Evolutionary conservation across 2,329 filamentous ascomycete genomes (phyloP).

Genomic region (Cryphonectria naterciae): DNA sequence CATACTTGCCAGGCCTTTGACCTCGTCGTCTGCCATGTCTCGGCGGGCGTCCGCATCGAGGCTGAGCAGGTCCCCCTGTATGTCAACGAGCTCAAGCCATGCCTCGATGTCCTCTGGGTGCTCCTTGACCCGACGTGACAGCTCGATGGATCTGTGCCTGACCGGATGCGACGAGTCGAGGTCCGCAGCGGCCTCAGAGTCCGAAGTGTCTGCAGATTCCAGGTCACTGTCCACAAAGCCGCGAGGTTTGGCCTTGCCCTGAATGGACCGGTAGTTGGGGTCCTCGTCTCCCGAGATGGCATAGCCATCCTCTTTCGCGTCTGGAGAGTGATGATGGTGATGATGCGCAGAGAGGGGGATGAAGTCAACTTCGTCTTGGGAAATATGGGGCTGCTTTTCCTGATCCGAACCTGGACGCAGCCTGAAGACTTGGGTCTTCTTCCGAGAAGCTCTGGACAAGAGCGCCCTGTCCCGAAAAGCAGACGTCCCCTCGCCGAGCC

Average conservation of each 20-base stretch:
- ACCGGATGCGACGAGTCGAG: conserved; percentile 48
- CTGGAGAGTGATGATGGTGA: conserved; percentile 50
- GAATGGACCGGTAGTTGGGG: conserved; percentile 68
- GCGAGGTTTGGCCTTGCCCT: conserved; percentile 61
- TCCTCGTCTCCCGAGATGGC: conserved; percentile 44
- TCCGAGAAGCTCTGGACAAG: conserved; percentile 47
- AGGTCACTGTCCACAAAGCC: conserved; percentile 53
- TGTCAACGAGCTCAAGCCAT: conserved; percentile 79
- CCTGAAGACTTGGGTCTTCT: conserved; percentile 46
- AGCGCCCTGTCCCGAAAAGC: conserved; percentile 53
- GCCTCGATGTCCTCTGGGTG: conserved; percentile 68
- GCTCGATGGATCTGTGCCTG: conserved; percentile 59
- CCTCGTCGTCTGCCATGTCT: conserved; percentile 61
- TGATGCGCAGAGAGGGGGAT: conserved; percentile 48
- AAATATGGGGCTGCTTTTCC: conserved; percentile 5
- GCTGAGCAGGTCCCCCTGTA: conserved; percentile 72
- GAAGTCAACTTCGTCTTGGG: conserved; percentile 45
- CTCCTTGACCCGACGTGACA: conserved; percentile 67
- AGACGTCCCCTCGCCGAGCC: conserved; percentile 46
- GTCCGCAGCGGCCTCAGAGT: conserved; percentile 42
- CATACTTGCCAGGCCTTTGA: conserved; percentile 73
- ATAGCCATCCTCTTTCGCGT: conserved; percentile 42
- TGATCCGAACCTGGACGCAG: conserved; percentile 36
- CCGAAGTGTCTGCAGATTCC: conserved; percentile 51
- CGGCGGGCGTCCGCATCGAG: conserved; percentile 49